Base-by-base conservation (phyloP, 2,329 filamentous ascomycete species). In the Mariannaea elegans region DNA sequence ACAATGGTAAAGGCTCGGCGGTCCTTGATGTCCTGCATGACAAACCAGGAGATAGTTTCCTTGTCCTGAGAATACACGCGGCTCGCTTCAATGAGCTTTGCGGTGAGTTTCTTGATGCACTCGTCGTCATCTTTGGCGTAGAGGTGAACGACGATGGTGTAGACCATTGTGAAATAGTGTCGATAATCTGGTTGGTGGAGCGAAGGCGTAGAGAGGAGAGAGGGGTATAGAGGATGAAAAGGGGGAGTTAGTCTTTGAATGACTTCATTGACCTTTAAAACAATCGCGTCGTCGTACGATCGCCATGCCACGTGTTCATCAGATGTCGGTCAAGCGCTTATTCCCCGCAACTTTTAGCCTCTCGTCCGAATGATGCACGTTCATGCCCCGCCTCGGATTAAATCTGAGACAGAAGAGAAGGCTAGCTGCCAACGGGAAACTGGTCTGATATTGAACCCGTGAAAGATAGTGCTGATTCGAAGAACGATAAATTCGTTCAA, bases 31-130 rank as follows among this genome's bases (percentile, higher is more conserved):
- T 88, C 87, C 78, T 92, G 90, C 90, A 92, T 92, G 63, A 93
- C 90, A 75, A 91, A 87, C 90, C 90, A 92, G 44, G 81, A 84
- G 58, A 89, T 71, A 0, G 85, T 91, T 80, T 92, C 90, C 71
- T 85, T 86, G 78, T 92, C 90, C 65, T 90, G 81, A 64, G 83
- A 86, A 78, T 92, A 92, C 63, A 92, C 83, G 63, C 86, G 83
- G 59, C 87, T 88, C n/a, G 90, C 90, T 74, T 93, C 90, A 72
- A 89, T 84, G 57, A 93, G 86, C 80, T 92, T 93, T 57, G 86
- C 86, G 69, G 87, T 85, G 59, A 93, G 79, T 76, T 89, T 90
- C 62, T 81, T 78, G 77, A 92, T 88, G 72, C 81, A 82, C 54
- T 86, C 84, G 12, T 82, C 76, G 69, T 90, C 84, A 57, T 87